Evolutionary conservation across 805 yeast species (phyloP).

Genomic region (Schizosaccharomyces pombe): DNA sequence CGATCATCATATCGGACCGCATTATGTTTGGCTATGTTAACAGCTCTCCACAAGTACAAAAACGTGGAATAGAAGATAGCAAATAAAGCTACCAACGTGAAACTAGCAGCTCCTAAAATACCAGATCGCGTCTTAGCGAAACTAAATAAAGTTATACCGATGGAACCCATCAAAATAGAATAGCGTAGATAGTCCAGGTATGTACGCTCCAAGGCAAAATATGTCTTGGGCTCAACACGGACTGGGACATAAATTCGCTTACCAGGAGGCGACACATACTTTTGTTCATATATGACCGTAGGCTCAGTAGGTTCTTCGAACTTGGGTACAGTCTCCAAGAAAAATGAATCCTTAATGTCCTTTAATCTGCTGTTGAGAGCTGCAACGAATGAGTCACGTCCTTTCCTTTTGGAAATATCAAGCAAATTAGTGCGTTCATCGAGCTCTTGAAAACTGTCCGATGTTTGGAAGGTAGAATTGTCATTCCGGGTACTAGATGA

Average conservation of each 20-base stretch:
- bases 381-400: not conserved
- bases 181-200: constrained; percentile 84
- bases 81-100: constrained; percentile 54
- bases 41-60: constrained; percentile 59
- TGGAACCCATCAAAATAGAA: constrained; percentile 65
- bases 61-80: constrained; percentile 51
- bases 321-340: constrained; percentile 7
- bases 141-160: constrained; percentile 65
- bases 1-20: constrained; percentile 72
- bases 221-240: constrained; percentile 95
- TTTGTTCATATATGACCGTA: constrained; percentile 6
- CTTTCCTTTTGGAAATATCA: not conserved
- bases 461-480: too few relatives aligned
- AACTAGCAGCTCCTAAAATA: constrained; percentile 63
- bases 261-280: constrained; percentile 39
- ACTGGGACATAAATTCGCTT: constrained; percentile 79
- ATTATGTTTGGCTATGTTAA: constrained; percentile 57
- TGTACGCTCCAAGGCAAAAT: constrained; percentile 92
- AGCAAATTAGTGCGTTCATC: constrained; percentile 12
- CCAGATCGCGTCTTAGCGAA: constrained; percentile 52
- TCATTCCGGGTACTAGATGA: constrained; percentile 6
- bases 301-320: not conserved
- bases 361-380: not conserved
- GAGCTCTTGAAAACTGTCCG: constrained; percentile 11
- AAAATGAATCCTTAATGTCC: constrained; percentile 4